A percentile compares a stretch with the other conserved stretches of the same genome.
Conservation (phyloP, 1,139 yeast species). For the Taphrina pruni region DNA sequence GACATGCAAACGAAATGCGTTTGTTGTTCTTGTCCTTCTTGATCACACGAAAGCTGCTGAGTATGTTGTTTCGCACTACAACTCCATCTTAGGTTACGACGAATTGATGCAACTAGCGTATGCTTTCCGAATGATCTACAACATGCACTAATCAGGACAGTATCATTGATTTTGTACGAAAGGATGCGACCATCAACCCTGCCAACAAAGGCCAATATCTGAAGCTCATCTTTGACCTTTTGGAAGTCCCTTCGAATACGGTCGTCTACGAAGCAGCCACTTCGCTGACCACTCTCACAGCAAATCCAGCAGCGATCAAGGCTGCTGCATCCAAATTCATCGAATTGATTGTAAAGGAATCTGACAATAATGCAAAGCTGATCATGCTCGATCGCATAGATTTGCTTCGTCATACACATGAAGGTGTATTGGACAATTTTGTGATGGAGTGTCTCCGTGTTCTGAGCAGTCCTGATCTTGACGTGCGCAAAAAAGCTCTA, state of each 20-base stretch:
- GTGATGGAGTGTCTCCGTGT: constrained; percentile 87
- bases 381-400: constrained; percentile 87
- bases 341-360: constrained; percentile 85
- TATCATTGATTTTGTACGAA: constrained; percentile 85
- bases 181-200: constrained; percentile 54
- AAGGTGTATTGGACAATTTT: constrained; percentile 84
- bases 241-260: constrained; percentile 73
- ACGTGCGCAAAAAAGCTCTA: constrained; percentile 86
- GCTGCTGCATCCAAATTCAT: constrained; percentile 85
- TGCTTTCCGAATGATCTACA: background rate
- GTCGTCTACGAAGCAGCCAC: constrained; percentile 92
- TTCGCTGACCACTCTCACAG: constrained; percentile 75
- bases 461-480: constrained; percentile 83
- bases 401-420: constrained; percentile 73
- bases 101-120: constrained; percentile 80
- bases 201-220: constrained; percentile 74
- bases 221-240: constrained; percentile 70
- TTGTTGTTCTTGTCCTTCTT: constrained; percentile 80
- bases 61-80: constrained; percentile 75
- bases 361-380: constrained; percentile 91
- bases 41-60: constrained; percentile 84
- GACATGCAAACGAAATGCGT: constrained; percentile 94
- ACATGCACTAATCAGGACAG: background rate
- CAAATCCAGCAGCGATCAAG: constrained; percentile 68
- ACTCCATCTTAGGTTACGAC: constrained; percentile 71